Percentiles rank a stretch among this genome's conserved stretches.
These are phyloP conservation scores for Glaciozyma martinii DNA, from an alignment of 768 basidiomycete genomes.

Conservation along the genomic window DNA sequence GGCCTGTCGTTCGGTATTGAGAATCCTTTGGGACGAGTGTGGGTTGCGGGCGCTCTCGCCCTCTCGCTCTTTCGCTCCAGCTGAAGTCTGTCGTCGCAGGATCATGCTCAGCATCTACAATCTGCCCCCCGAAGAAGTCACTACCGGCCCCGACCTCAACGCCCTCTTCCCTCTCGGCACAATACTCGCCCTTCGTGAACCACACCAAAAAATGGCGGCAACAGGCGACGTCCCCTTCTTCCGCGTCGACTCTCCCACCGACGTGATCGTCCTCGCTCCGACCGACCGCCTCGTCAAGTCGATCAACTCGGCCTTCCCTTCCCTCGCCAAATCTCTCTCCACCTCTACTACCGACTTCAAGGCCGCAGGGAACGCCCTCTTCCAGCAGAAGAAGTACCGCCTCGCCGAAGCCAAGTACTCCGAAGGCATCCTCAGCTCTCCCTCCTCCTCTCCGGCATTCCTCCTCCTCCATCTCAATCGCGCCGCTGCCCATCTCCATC, in stretches of 20 bases:
- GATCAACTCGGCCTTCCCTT: background rate
- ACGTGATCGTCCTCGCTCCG: slow-evolving; percentile 7
- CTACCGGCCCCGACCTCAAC: slow-evolving; percentile 30
- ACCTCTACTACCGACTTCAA: slow-evolving; percentile 24
- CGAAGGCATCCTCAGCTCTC: slow-evolving; percentile 8
- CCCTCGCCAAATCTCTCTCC: background rate
- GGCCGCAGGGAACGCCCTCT: slow-evolving; percentile 34
- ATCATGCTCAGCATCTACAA: slow-evolving; percentile 3
- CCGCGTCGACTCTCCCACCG: slow-evolving; percentile 39
- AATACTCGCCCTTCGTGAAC: slow-evolving; percentile 40
- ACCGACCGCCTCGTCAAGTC: slow-evolving; percentile 20
- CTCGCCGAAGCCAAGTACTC: slow-evolving; percentile 36
- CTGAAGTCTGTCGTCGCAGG: background rate
- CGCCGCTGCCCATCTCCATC: slow-evolving; percentile 10
- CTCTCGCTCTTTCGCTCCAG: no score
- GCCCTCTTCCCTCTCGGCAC: slow-evolving; percentile 37
- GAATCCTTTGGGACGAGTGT: background rate
- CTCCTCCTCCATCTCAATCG: slow-evolving; percentile 19
- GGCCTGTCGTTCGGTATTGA: background rate
- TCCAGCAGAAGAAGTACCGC: slow-evolving; percentile 32
- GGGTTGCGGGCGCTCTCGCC: background rate
- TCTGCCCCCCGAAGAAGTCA: background rate
- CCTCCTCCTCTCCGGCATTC: background rate
- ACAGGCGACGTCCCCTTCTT: slow-evolving; percentile 23
- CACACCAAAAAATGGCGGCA: slow-evolving; percentile 32